Percentiles rank a stretch among this genome's conserved stretches.
phyloP scores from a whole-genome alignment of 2,329 filamentous ascomycete species.

The Fusarium sp. region DNA sequence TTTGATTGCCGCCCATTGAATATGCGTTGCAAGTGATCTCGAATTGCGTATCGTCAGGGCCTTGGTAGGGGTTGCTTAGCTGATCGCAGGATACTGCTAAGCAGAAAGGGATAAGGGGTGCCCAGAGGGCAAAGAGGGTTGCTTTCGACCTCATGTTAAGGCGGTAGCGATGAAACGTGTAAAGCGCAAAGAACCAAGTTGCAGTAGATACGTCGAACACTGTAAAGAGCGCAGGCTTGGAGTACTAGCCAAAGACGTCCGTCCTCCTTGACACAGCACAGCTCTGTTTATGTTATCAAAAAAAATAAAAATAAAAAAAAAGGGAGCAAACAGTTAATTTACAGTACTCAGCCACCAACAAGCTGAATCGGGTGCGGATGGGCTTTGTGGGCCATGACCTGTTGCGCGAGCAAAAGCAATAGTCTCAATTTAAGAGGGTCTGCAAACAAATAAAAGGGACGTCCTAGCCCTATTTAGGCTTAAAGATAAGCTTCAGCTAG shows the following conservation, averaged over 20 bases:
- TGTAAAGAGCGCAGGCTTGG: rapidly evolving
- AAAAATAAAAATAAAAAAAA: too few species aligned
- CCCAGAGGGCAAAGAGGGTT: not conserved
- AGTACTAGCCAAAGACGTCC: too few species aligned
- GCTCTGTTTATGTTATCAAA: not conserved
- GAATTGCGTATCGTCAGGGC: not conserved
- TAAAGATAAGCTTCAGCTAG: not conserved
- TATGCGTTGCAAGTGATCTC: not conserved
- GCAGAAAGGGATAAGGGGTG: not conserved
- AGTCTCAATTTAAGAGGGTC: not conserved
- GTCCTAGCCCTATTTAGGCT: not conserved
- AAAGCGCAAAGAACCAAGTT: rapidly evolving
- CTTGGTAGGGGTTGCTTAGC: not conserved
- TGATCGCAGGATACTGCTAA: not conserved
- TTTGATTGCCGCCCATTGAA: not conserved
- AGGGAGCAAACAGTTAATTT: not conserved
- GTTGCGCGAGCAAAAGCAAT: not conserved
- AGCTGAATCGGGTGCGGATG: not conserved
- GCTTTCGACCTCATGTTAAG: not conserved
- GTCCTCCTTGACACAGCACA: not conserved
- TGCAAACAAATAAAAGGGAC: not conserved
- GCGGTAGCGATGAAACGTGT: not conserved
- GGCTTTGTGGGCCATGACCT: not conserved
- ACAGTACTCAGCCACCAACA: not conserved
- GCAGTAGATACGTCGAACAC: rapidly evolving